A percentile compares a stretch with the other conserved stretches of the same genome.
These are phyloP conservation scores for Rickenella mellea DNA, from an alignment of 768 basidiomycete species.

Conservation along the genomic window DNA sequence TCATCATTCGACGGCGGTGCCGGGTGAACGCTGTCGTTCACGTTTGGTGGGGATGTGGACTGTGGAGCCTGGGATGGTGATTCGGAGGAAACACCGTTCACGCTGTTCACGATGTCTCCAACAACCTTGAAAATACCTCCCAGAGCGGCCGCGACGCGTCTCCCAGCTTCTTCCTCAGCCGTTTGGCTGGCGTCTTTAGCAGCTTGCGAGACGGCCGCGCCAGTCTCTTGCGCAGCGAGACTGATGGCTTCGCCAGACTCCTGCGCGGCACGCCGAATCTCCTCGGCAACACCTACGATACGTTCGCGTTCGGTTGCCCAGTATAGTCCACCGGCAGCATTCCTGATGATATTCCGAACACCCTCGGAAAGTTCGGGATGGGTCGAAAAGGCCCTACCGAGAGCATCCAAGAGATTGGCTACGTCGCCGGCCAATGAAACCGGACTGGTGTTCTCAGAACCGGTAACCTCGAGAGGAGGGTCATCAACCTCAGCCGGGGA, in stretches of 20 bases:
- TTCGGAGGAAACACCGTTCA: conserved; percentile 5
- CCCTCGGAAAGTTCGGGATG: conserved; percentile 69
- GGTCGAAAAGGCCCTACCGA: conserved; percentile 44
- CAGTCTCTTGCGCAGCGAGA: conserved; percentile 26
- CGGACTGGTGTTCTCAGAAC: conserved; percentile 13
- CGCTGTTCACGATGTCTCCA: conserved; percentile 20
- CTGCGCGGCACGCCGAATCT: conserved; percentile 29
- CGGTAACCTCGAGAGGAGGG: conserved; percentile 30
- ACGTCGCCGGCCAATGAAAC: conserved; percentile 56
- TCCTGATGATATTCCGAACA: conserved; percentile 52
- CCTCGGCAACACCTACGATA: conserved; percentile 47
- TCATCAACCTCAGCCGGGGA: conserved; percentile 42
- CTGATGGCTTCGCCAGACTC: conserved; percentile 1
- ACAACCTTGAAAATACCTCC: conserved; percentile 48
- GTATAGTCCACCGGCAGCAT: conserved; percentile 56
- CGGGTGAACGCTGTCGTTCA: background rate
- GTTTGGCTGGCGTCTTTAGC: conserved; percentile 34
- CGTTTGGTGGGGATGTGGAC: conserved; percentile 9
- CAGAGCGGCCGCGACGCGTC: conserved; percentile 53
- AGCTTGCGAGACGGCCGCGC: conserved; percentile 24
- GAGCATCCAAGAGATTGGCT: conserved; percentile 45
- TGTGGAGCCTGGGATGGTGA: conserved; percentile 3
- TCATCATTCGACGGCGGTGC: too few relatives aligned
- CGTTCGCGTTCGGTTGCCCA: conserved; percentile 57
- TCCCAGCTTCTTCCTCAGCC: conserved; percentile 58